Evolutionary conservation across 129 eudicot genomes (phyloP), one percentile per base, ranked within the genome.

Genomic region (Flaveria linearis): DNA sequence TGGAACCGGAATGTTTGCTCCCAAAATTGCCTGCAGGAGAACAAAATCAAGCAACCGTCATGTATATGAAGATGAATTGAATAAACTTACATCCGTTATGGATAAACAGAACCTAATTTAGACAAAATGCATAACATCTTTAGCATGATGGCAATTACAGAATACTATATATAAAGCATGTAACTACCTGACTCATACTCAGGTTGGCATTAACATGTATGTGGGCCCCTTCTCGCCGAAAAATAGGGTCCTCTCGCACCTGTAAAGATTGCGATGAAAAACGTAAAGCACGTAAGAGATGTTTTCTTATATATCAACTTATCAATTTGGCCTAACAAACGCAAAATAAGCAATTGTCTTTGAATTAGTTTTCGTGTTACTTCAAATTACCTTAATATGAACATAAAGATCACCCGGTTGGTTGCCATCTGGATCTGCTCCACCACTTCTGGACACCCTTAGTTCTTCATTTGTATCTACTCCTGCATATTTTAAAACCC

Each of bases 401-500:
- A 92, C 92, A 82, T 76, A 80, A 55, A 92, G 96, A 86, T 92
- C 96, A 36, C 98, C 98, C 8, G 93, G 96, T 64, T 87, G 89
- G 45, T 85, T 79, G 57, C 98, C 98, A 56, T 90, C 94, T 1
- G 98, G 96, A 80, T 92, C 98, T 23, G 98, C 89, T 68, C 98
- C 98, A 65, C 96, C 98, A 76, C 87, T 77, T 86, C 92, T 88
- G 16, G 85, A 78, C 33, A 90, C 83, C 82, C 84, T 88, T 41
- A 92, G 65, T 69, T 85, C 84, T 65, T 90, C 98, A 79, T 83
- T 76, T 68, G 87, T 83, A 81, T 85, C 96, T 57, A 92, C 86
- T 41, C 98, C 98, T 92, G 81, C 79, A 69, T 12, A 68, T 72
- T 65, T 42, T 51, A 68, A 41, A 72, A 36, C 47, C 17, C 49